Conservation (phyloP, 2,329 filamentous ascomycete species). For the Rutstroemia sp. region DNA sequence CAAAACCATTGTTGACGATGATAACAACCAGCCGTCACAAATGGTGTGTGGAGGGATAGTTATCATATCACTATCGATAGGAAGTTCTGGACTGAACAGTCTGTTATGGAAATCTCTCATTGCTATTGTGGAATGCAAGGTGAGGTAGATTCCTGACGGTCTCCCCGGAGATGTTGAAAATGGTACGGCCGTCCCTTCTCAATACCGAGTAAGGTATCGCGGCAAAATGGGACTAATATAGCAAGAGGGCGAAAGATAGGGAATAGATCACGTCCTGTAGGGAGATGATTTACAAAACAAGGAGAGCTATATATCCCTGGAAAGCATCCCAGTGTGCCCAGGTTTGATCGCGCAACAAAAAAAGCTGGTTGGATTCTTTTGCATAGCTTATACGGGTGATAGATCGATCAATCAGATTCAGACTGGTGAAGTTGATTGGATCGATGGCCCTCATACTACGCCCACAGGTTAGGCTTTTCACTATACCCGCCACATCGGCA, state of each 20-base stretch:
- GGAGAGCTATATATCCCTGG: slow-evolving; percentile 6
- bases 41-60: neutral
- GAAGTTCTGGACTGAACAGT: neutral
- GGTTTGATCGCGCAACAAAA: neutral
- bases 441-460: neutral
- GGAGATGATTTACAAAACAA: slow-evolving; percentile 9
- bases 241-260: neutral
- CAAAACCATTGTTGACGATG: slow-evolving; percentile 8
- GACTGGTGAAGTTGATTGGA: neutral
- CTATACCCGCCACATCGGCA: slow-evolving; percentile 1
- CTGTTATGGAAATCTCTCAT: slow-evolving; percentile 4
- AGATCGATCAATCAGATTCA: slow-evolving; percentile 3
- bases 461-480: slow-evolving; percentile 2
- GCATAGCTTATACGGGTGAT: neutral
- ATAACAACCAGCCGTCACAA: slow-evolving; percentile 3
- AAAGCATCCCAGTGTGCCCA: neutral
- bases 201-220: neutral
- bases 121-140: slow-evolving; percentile 7
- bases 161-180: neutral
- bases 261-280: neutral
- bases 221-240: neutral
- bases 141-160: slow-evolving; percentile 6
- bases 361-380: slow-evolving; percentile 7
- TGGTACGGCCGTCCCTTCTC: neutral
- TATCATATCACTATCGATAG: slow-evolving; percentile 12